These are phyloP conservation scores for Hydnomerulius pinastri DNA, from an alignment of 768 basidiomycete genomes.

Conservation along the genomic window DNA sequence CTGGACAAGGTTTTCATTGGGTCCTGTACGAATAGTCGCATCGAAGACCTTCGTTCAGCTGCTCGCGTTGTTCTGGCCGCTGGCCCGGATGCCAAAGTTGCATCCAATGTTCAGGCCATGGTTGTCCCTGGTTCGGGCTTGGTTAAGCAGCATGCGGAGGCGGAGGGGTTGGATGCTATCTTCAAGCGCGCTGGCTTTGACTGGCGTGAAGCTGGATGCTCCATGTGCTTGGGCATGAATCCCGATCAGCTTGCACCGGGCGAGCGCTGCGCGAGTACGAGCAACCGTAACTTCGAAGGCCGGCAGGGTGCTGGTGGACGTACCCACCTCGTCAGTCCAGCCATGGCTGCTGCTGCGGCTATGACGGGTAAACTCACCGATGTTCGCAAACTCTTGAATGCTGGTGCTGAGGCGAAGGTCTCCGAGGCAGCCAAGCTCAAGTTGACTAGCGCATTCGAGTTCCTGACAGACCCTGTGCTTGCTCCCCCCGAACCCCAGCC, in stretches of 20 bases:
- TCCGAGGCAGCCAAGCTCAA: slow-evolving; percentile 61
- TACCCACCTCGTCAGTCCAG: slow-evolving; percentile 87
- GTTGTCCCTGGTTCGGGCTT: slow-evolving; percentile 90
- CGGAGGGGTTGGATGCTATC: slow-evolving; percentile 81
- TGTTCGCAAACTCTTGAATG: slow-evolving; percentile 72
- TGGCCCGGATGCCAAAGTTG: slow-evolving; percentile 72
- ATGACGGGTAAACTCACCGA: slow-evolving; percentile 84
- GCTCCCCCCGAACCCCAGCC: slow-evolving; percentile 53
- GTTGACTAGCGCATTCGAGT: slow-evolving; percentile 68
- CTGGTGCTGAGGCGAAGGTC: slow-evolving; percentile 42
- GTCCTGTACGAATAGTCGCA: slow-evolving; percentile 92
- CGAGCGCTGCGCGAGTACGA: slow-evolving; percentile 87
- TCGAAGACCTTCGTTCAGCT: slow-evolving; percentile 89
- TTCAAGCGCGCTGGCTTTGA: slow-evolving; percentile 93
- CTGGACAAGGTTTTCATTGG: slow-evolving; percentile 93
- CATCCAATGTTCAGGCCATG: slow-evolving; percentile 80
- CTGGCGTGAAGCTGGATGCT: slow-evolving; percentile 94
- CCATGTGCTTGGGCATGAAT: slow-evolving; percentile 97
- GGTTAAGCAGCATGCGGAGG: slow-evolving; percentile 89
- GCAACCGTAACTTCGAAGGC: slow-evolving; percentile 93
- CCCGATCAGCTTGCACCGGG: slow-evolving; percentile 85
- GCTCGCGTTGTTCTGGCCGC: slow-evolving; percentile 76
- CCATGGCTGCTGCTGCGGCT: slow-evolving; percentile 92
- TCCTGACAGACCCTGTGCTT: slow-evolving; percentile 69
- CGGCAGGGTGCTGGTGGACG: slow-evolving; percentile 86